Base-by-base conservation (phyloP, 148 eudicot species). In the Polygonum aviculare region DNA sequence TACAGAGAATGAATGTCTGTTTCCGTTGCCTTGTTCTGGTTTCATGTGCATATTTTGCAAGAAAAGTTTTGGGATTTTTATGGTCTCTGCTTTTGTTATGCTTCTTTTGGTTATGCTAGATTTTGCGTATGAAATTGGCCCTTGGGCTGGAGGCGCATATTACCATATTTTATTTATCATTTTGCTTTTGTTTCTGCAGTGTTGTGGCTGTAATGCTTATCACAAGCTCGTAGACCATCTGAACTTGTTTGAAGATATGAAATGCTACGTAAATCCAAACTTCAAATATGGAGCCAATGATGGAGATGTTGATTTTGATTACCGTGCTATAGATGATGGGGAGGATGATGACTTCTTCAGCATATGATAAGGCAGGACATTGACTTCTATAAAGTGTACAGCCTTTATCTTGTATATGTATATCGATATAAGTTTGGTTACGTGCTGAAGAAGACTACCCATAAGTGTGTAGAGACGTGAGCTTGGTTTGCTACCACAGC, bases 181-280 rank as follows among this genome's bases (percentile, higher is more conserved):
- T 40, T 33, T 77, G 41, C 8, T 36, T 62, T 73, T 36, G 51
- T 75, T 72, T 52, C 54, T 81, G 51, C 74, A 94, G 96, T 94
- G 97, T 74, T 94, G 98, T 75, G 97, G 97, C 71, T 92, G 98
- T 88, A 86, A 94, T 85, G 88, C 94, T 45, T 94, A 88, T 81
- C 98, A 94, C 84, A 94, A 94, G 89, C 88, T 94, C 77, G 98
- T 94, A 74, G 97, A 94, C 82, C 85, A 94, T 81, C 84, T 94
- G 88, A 92, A 94, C 80, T 85, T 92, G n/a, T 94, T 94, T 77
- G 90, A 90, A 78, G 97, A 91, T 71, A 92, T 92, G 96, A 90
- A 90, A 80, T 94, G 98, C 82, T 94, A 94, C 76, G 85, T 94
- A 72, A 86, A 82, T 81, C 87, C 97, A 38, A 89, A 93, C 77